Evolutionary conservation across 2,329 filamentous ascomycete genomes (phyloP), one percentile per base, ranked within the genome.

Genomic region (Podosphaera xanthii): DNA sequence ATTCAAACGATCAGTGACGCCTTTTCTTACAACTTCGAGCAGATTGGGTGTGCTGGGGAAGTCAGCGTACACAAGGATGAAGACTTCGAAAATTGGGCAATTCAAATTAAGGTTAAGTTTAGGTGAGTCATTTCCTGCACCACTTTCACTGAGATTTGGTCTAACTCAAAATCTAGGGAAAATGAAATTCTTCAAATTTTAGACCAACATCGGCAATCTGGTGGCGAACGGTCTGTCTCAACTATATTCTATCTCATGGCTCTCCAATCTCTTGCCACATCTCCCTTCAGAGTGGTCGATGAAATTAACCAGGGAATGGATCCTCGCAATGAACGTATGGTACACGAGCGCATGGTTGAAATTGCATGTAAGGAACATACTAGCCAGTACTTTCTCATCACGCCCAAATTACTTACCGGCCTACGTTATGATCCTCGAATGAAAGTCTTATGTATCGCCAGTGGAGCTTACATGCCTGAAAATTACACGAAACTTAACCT

Each of bases 221-320:
- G 92, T 66, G 92, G 92, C 63, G 92, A 98, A 73, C 85, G 92
- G 61, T 88, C 92, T 33, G 91, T 98, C 31, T 94, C 88, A 31
- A 98, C 92, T 12, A 94, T 97, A 68, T 98, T 97, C 77, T 98
- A 94, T 73, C 87, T 98, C 60, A 97, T 98, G 90, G 88, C 92
- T 4, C 79, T 98, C 34, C 92, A 98, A 71, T 87, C 87, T 57
- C 83, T 98, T 67, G 91, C 92, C 14, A 86, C 89, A 67, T 89
- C 90, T 2, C 92, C 92, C 0, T 98, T 98, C 79, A 88, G 92
- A 58, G 91, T 98, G 57, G 92, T 98, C 61, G 92, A 98, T 72
- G 92, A 98, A 74, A 98, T 98, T 76, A 98, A 98, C 69, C 92
- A 98, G 73, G 92, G 92, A 64, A 98, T 98, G 92, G 92, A 98